phyloP scores from a whole-genome alignment of 495 filamentous ascomycete genomes.

The Lasiosphaeris hirsuta region DNA sequence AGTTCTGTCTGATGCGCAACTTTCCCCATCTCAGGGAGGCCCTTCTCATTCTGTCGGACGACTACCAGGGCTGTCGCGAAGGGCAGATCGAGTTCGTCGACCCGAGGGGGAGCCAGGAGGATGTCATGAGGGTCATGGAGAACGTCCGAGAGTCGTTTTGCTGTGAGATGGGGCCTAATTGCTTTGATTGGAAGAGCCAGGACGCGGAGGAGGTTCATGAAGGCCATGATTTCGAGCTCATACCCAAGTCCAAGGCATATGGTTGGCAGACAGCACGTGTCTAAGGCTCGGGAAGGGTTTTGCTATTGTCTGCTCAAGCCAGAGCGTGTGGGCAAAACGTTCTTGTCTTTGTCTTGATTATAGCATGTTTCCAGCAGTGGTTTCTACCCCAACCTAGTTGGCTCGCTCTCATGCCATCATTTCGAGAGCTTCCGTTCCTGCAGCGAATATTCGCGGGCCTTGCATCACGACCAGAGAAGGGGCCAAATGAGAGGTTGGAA shows the following conservation, averaged over 20 bases:
- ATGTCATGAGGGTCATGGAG: constrained; percentile 36
- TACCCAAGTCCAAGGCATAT: constrained; percentile 17
- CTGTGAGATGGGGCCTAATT: constrained; percentile 31
- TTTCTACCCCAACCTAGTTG: no score
- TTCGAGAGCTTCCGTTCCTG: no score
- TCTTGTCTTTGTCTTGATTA: no score
- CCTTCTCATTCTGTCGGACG: constrained; percentile 14
- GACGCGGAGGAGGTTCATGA: constrained; percentile 4
- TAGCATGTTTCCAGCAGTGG: no score
- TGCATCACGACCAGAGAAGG: no score
- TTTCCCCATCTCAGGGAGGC: constrained; percentile 41
- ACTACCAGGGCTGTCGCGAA: neutral
- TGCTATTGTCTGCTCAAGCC: neutral
- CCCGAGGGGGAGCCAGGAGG: constrained; percentile 29
- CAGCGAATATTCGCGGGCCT: no score
- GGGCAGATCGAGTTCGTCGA: constrained; percentile 36
- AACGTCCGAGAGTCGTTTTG: constrained; percentile 40
- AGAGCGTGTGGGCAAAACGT: no score
- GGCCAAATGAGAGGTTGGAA: no score
- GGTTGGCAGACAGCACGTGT: no score
- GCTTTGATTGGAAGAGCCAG: neutral
- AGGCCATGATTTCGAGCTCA: constrained; percentile 15
- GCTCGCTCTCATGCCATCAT: no score
- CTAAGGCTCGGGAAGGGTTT: neutral
- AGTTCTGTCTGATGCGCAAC: constrained; percentile 43